phyloP scores from a whole-genome alignment of 306 rosid species.

The Gastrolobium villosum region DNA sequence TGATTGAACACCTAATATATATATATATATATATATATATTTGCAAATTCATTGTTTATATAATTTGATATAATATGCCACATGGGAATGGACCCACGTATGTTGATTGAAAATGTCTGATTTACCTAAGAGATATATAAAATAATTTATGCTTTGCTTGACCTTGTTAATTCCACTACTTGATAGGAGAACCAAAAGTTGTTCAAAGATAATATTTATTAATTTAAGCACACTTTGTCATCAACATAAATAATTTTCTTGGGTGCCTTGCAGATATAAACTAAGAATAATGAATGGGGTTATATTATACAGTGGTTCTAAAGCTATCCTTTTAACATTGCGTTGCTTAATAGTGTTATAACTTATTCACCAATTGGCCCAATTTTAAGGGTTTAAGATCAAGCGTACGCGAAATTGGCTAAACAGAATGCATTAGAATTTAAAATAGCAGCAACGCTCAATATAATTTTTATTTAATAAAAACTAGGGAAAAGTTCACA shows the following conservation, averaged over 20 bases:
- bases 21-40: not conserved
- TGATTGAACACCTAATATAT: too few species aligned
- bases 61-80: constrained; percentile 26
- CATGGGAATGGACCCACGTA: constrained; percentile 48
- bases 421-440: too few species aligned
- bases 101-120: constrained; percentile 27
- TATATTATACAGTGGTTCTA: not conserved
- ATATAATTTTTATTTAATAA: too few species aligned
- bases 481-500: too few species aligned
- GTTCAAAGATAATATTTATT: constrained; percentile 34
- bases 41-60: not conserved
- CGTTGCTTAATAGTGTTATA: not conserved
- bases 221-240: constrained; percentile 28
- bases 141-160: constrained; percentile 29
- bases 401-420: too few species aligned
- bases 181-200: constrained; percentile 33
- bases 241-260: not conserved
- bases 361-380: constrained; percentile 12
- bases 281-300: not conserved
- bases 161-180: constrained; percentile 43
- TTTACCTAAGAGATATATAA: constrained; percentile 20
- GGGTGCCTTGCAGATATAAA: constrained; percentile 26
- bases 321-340: not conserved
- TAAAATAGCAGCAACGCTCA: too few species aligned
- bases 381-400: not conserved